These are phyloP conservation scores for Lathyrus oleraceus DNA, from an alignment of 306 rosid species.

Conservation along the genomic window DNA sequence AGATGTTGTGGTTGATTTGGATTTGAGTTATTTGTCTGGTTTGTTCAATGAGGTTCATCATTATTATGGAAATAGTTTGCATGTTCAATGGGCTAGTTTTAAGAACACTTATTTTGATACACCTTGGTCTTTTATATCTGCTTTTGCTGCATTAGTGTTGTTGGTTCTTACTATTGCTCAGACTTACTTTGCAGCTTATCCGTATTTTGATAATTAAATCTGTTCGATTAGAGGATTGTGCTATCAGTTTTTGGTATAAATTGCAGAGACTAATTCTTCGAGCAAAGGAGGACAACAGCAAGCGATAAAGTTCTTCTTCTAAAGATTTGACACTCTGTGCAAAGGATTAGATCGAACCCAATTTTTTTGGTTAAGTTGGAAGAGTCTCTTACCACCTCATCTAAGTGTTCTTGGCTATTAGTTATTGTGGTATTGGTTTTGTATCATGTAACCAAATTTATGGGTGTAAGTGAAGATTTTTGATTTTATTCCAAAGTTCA, in stretches of 20 bases:
- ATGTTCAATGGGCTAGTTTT: slow-evolving; percentile 66
- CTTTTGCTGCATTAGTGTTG: slow-evolving; percentile 52
- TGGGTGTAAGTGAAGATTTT: no score
- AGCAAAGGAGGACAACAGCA: no score
- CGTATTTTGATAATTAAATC: not conserved
- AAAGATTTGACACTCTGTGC: no score
- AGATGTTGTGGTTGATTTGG: slow-evolving; percentile 62
- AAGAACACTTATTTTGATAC: slow-evolving; percentile 67
- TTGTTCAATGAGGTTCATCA: slow-evolving; percentile 56
- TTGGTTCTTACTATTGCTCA: slow-evolving; percentile 56
- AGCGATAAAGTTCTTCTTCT: no score
- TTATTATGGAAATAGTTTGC: slow-evolving; percentile 49
- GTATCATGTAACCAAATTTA: not conserved
- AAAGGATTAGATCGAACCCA: no score
- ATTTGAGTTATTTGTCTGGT: slow-evolving; percentile 43
- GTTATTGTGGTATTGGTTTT: not conserved
- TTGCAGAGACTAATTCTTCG: no score
- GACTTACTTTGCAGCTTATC: slow-evolving; percentile 47
- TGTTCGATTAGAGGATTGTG: not conserved
- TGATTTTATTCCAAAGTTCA: no score
- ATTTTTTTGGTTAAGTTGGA: no score
- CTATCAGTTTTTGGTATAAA: not conserved
- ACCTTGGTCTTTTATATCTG: slow-evolving; percentile 71
- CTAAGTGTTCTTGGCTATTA: no score
- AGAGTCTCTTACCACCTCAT: no score